Conservation (phyloP, 1,139 yeast genomes). For the Kodamaea arcana region DNA sequence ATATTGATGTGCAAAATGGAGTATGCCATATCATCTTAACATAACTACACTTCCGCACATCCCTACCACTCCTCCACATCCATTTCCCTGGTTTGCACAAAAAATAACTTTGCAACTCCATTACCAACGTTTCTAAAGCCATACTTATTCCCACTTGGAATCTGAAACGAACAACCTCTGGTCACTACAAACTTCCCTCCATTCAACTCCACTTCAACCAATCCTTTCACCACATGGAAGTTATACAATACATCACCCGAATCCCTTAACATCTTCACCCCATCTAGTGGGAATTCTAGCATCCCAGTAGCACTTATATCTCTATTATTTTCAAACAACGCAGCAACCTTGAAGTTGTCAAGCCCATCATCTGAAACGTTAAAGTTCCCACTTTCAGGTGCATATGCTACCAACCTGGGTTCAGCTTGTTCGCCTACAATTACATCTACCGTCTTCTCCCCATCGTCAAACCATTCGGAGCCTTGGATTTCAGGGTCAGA, state of each 20-base stretch:
- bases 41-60: background rate
- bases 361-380: conserved; percentile 29
- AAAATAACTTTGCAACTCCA: conserved; percentile 60
- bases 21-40: no score
- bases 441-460: conserved; percentile 47
- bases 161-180: conserved; percentile 74
- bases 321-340: conserved; percentile 62
- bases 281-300: conserved; percentile 61
- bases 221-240: conserved; percentile 71
- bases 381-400: conserved; percentile 55
- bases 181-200: conserved; percentile 58
- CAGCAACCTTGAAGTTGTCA: conserved; percentile 61
- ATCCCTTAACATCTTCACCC: conserved; percentile 58
- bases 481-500: conserved; percentile 45
- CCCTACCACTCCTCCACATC: conserved; percentile 10
- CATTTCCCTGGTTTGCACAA: conserved; percentile 57
- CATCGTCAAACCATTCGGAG: conserved; percentile 54
- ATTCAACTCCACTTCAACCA: conserved; percentile 62
- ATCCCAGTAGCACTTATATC: conserved; percentile 76
- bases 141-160: conserved; percentile 75
- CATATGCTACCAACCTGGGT: conserved; percentile 59
- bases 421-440: conserved; percentile 35
- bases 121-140: conserved; percentile 58
- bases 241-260: conserved; percentile 68
- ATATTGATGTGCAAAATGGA: no score